Percentiles rank a stretch among this genome's conserved stretches.
phyloP scores from a whole-genome alignment of 768 basidiomycete genomes.

The Asterophora parasitica region DNA sequence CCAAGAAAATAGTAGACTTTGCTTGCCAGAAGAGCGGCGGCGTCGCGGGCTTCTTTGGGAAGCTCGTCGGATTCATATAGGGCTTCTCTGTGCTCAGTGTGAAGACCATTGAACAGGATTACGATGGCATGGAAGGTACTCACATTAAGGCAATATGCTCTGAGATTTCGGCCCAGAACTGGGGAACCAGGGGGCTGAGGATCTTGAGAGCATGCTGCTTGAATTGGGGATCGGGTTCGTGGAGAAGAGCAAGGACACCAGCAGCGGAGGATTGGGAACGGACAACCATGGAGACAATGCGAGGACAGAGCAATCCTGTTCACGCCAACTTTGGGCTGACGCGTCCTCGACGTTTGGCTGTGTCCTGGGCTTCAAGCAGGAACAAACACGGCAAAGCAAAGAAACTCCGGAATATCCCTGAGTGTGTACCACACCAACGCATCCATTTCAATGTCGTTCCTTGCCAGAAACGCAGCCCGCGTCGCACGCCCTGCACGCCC shows the following conservation, averaged over 20 bases:
- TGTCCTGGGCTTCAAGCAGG: slow-evolving; percentile 22
- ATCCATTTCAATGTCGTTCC: slow-evolving; percentile 39
- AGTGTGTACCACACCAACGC: slow-evolving; percentile 9
- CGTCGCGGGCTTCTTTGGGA: slow-evolving; percentile 65
- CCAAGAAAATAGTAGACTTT: slow-evolving; percentile 98
- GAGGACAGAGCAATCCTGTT: slow-evolving; percentile 13
- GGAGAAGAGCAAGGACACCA: slow-evolving; percentile 87
- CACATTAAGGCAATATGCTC: slow-evolving; percentile 90
- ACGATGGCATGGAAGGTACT: slow-evolving; percentile 26
- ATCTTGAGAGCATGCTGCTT: slow-evolving; percentile 88
- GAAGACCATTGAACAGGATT: slow-evolving; percentile 4
- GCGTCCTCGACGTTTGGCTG: slow-evolving; percentile 33
- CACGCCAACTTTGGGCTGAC: slow-evolving; percentile 32
- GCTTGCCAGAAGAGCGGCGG: slow-evolving; percentile 90
- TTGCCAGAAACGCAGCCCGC: slow-evolving; percentile 47
- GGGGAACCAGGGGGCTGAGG: slow-evolving; percentile 78
- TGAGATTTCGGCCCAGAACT: slow-evolving; percentile 99
- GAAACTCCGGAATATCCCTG: slow-evolving; percentile 33
- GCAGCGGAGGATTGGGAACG: slow-evolving; percentile 78
- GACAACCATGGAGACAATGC: slow-evolving; percentile 49
- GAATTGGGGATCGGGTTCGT: slow-evolving; percentile 82
- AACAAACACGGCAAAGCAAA: slow-evolving; percentile 23
- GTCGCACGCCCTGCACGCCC: slow-evolving; percentile 44
- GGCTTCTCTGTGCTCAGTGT: slow-evolving; percentile 60
- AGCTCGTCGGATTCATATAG: slow-evolving; percentile 83